phyloP scores from a whole-genome alignment of 1,284 basidiomycete genomes.

The Tremellales sp. region DNA sequence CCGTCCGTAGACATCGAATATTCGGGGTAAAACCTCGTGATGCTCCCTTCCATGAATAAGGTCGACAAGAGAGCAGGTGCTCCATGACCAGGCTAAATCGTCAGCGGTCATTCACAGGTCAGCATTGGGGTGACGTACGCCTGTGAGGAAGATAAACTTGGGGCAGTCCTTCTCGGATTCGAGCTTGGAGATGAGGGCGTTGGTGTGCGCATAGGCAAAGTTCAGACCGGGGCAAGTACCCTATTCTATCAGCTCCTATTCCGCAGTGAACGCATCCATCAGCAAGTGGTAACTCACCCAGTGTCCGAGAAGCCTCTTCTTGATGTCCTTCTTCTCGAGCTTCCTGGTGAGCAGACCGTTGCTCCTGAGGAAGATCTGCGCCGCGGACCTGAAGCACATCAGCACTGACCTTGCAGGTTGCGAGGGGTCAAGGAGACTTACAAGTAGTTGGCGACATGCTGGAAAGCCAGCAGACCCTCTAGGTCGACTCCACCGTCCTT shows the following conservation, averaged over 20 bases:
- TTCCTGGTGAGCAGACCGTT: constrained; percentile 64
- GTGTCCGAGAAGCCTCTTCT: constrained; percentile 63
- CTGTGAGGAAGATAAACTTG: constrained; percentile 59
- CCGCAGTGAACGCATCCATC: too few relatives aligned
- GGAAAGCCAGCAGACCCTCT: constrained; percentile 47
- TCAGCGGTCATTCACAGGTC: neutral
- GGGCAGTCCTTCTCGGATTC: constrained; percentile 53
- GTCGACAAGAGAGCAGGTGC: constrained; percentile 75
- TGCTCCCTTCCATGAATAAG: constrained; percentile 75
- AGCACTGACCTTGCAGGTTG: constrained; percentile 5
- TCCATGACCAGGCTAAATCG: constrained; percentile 65
- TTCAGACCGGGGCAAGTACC: constrained; percentile 60
- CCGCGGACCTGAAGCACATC: constrained; percentile 21
- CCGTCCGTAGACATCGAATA: constrained; percentile 64
- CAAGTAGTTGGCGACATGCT: constrained; percentile 46
- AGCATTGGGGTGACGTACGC: constrained; percentile 21
- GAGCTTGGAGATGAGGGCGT: constrained; percentile 57
- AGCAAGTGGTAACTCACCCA: constrained; percentile 19
- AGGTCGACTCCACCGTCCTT: constrained; percentile 34
- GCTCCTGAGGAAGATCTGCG: constrained; percentile 68
- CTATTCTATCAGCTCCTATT: constrained; percentile 3
- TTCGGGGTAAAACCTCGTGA: constrained; percentile 66
- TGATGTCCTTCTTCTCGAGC: constrained; percentile 62
- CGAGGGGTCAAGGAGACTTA: constrained; percentile 22
- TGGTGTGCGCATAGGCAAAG: constrained; percentile 74